phyloP scores from a whole-genome alignment of 2,329 filamentous ascomycete genomes.

The Stachybotrys chartarum region DNA sequence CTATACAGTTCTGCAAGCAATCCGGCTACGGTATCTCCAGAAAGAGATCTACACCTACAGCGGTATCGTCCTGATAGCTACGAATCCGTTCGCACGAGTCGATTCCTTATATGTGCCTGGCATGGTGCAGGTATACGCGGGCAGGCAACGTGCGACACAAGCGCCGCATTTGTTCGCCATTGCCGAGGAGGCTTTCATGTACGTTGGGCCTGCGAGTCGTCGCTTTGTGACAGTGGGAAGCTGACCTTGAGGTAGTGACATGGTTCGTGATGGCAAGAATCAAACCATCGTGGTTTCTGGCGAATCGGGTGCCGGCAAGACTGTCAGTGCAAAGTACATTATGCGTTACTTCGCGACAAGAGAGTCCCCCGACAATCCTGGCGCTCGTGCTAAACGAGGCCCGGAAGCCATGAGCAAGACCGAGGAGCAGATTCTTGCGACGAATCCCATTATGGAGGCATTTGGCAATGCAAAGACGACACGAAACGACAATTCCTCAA shows the following conservation, averaged over 20 bases:
- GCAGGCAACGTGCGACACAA: constrained; percentile 92
- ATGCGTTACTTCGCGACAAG: constrained; percentile 99
- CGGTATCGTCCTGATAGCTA: constrained; percentile 96
- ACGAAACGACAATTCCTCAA: constrained; percentile 96
- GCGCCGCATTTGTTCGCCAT: constrained; percentile 98
- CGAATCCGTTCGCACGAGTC: constrained; percentile 94
- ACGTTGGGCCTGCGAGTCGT: constrained; percentile 26
- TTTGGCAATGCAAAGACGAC: constrained; percentile 99
- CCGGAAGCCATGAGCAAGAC: constrained; percentile 88
- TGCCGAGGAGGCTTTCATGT: constrained; percentile 97
- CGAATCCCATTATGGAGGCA: constrained; percentile 99
- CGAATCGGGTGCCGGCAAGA: constrained; percentile 97
- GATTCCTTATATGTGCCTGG: constrained; percentile 97
- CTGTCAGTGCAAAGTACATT: constrained; percentile 98
- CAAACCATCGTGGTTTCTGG: constrained; percentile 99
- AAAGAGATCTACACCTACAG: constrained; percentile 99
- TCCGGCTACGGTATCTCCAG: constrained; percentile 91
- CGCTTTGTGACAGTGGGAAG: background rate
- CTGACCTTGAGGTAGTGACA: constrained; percentile 57
- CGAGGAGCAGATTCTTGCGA: constrained; percentile 95
- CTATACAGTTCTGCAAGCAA: constrained; percentile 80
- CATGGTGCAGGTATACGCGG: constrained; percentile 99
- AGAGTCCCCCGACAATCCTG: constrained; percentile 84
- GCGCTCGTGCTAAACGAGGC: constrained; percentile 67
- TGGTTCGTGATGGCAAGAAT: constrained; percentile 92